phyloP scores from a whole-genome alignment of 1,284 basidiomycete species.

The Leccinum pallidistipes region DNA sequence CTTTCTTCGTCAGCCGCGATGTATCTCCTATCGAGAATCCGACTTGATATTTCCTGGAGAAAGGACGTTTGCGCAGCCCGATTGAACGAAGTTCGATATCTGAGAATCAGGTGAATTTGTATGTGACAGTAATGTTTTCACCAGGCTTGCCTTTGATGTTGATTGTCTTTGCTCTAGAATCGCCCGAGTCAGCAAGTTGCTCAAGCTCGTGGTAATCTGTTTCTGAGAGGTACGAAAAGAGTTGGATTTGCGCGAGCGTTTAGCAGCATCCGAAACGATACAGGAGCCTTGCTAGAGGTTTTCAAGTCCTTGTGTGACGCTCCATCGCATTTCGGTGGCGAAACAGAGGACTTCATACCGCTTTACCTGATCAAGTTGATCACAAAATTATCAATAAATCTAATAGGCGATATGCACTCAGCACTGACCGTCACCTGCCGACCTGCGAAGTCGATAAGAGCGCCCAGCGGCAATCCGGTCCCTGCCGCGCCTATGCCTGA shows the following conservation, averaged over 20 bases:
- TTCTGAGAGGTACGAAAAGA: background rate
- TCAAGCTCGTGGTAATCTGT: background rate
- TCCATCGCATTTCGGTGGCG: conserved; percentile 29
- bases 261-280: conserved; percentile 14
- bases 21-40: no score
- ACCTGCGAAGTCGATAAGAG: conserved; percentile 22
- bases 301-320: conserved; percentile 6
- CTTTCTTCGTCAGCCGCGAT: no score
- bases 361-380: conserved; percentile 19
- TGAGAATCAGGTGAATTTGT: no score
- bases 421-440: conserved; percentile 28
- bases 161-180: no score
- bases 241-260: background rate
- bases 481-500: conserved; percentile 32
- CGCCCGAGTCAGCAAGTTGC: background rate
- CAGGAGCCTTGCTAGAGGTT: conserved; percentile 21
- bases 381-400: background rate
- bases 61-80: no score
- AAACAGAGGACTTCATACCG: conserved; percentile 35
- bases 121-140: no score
- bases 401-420: background rate
- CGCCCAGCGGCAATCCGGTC: conserved; percentile 28
- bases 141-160: no score
- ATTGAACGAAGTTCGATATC: no score
- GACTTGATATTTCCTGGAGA: no score